Evolutionary conservation across 768 basidiomycete genomes (phyloP).

Genomic region (Boletus rubescentipes): DNA sequence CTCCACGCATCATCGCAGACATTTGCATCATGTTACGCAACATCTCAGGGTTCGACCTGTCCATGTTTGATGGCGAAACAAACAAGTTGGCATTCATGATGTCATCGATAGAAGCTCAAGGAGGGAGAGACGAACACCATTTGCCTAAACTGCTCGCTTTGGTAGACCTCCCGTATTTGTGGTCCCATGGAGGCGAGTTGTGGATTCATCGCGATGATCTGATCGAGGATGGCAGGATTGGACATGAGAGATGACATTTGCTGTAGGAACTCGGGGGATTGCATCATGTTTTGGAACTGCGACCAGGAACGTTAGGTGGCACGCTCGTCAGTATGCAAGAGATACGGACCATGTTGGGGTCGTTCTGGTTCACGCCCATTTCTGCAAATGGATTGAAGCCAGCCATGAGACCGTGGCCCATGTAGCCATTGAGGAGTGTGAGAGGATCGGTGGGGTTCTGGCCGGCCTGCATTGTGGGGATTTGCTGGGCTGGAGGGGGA

Average conservation of each 20-base stretch:
- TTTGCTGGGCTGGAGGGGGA: constrained; percentile 38
- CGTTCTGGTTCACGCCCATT: constrained; percentile 87
- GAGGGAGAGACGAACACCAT: constrained; percentile 56
- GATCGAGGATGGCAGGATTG: constrained; percentile 86
- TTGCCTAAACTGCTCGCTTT: constrained; percentile 70
- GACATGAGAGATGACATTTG: constrained; percentile 88
- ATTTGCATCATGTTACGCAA: constrained; percentile 77
- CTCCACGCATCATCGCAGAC: constrained; percentile 39
- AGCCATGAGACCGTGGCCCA: constrained; percentile 77
- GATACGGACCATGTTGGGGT: constrained; percentile 84
- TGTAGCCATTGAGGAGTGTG: constrained; percentile 75
- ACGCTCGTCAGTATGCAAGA: neutral
- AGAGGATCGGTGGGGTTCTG: constrained; percentile 88
- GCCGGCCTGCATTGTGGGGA: constrained; percentile 89
- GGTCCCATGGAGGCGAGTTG: constrained; percentile 74
- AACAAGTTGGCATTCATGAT: neutral
- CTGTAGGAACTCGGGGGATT: constrained; percentile 78
- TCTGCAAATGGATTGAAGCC: constrained; percentile 91
- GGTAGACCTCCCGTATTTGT: constrained; percentile 75
- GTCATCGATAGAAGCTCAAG: neutral
- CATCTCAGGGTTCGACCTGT: constrained; percentile 74
- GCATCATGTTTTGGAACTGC: constrained; percentile 83
- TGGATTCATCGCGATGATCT: constrained; percentile 81
- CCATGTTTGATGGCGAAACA: neutral
- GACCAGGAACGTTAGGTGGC: neutral